A percentile compares a stretch with the other conserved stretches of the same genome.
These are phyloP conservation scores for Rhodotorula diobovata DNA, from an alignment of 768 basidiomycete species.

Conservation along the genomic window DNA sequence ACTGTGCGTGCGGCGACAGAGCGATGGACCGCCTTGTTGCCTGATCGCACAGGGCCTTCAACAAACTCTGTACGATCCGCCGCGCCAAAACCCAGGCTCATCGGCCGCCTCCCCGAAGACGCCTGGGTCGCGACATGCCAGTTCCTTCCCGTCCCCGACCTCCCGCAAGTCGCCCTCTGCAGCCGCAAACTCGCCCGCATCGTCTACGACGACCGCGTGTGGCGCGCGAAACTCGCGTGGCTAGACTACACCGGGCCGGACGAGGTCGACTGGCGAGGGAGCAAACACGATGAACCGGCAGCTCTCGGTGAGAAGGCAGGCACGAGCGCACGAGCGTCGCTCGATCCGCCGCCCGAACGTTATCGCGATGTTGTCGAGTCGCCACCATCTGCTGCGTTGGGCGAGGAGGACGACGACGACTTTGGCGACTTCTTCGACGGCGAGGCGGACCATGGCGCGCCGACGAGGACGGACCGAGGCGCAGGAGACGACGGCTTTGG, in stretches of 20 bases:
- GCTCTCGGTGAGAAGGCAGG: constrained; percentile 46
- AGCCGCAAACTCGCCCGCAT: constrained; percentile 63
- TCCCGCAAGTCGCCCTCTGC: constrained; percentile 67
- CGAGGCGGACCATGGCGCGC: constrained; percentile 18
- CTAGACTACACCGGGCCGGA: constrained; percentile 48
- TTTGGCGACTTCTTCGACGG: constrained; percentile 78
- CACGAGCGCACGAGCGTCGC: neutral
- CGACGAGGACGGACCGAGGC: neutral
- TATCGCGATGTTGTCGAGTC: too few species aligned
- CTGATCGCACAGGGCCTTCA: constrained; percentile 43
- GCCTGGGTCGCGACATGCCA: constrained; percentile 70
- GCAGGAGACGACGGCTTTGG: constrained; percentile 47
- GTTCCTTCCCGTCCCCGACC: constrained; percentile 71
- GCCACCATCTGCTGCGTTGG: too few species aligned
- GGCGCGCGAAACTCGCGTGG: constrained; percentile 68
- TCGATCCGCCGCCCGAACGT: neutral
- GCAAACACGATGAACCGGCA: constrained; percentile 48
- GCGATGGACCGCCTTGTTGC: constrained; percentile 80
- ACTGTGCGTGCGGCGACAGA: constrained; percentile 47
- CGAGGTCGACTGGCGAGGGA: constrained; percentile 16
- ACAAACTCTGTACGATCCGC: neutral
- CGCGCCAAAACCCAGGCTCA: constrained; percentile 45
- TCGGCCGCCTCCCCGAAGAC: constrained; percentile 75
- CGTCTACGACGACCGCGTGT: constrained; percentile 66
- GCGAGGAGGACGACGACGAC: constrained; percentile 59